Base-by-base conservation (phyloP, 192 early-diverging fungal genomes). In the Spizellomyces sp. region DNA sequence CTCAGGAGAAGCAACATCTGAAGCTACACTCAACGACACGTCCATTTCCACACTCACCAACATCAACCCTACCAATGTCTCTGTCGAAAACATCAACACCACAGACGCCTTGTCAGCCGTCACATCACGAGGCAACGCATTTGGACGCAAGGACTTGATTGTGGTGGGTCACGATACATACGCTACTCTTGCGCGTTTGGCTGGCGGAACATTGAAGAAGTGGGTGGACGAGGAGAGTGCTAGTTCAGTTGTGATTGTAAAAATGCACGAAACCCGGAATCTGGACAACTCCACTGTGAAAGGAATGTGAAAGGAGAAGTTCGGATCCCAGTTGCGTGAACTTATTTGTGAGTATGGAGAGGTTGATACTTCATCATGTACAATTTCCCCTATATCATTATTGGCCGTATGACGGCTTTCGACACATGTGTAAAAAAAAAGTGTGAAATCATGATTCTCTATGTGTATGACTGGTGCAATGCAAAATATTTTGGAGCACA, bases 71-170 rank as follows among this genome's bases (percentile, higher is more conserved):
- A 54, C 44, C 50, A 78, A 70, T 45, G 45, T 74, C 12, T 67
- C 70, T 67, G 64, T 71, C 22, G 70, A 79, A 52, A 66, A 71
- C 21, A 47, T 82, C 8, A 45, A 55, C 5, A 66, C 76, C 1
- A 55, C 72, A 4, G 71, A 78, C 6, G 71, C 86, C 12, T 19
- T 84, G 21, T 74, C 75, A 64, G 79, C 76, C 59, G 65, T 85
- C 36, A 67, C 73, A 0, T 64, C 75, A 14, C 69, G 74, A 8
- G 81, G 73, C 43, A 58, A 67, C 8, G 27, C 75, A 9, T 73
- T 85, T 22, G 70, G 77, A 8, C 55, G 79, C 17, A 76, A 83
- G 56, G 86, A 87, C 69, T 70, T 85, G 15, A 56, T 87, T 10
- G 77, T 87, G 0, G 48, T 86, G 9, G 84, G 84, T 15, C 76